A percentile compares a stretch with the other conserved stretches of the same genome.
phyloP scores from a whole-genome alignment of 768 basidiomycete genomes.

The Psilocybe cyanescens region DNA sequence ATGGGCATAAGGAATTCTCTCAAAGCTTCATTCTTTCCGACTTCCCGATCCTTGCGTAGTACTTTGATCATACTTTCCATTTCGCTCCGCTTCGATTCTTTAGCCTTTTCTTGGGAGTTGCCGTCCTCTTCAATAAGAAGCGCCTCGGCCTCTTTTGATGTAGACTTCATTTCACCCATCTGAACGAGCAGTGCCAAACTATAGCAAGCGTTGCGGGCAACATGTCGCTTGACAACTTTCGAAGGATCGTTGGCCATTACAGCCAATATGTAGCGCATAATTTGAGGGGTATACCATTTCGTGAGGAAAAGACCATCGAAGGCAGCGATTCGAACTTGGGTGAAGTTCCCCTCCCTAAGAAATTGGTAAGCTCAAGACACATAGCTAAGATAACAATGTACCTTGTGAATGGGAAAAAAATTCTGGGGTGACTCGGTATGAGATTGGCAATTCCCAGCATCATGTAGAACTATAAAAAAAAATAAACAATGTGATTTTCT shows the following conservation, averaged over 20 bases:
- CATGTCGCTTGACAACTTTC: constrained; percentile 80
- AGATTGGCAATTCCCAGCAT: constrained; percentile 77
- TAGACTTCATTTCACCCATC: constrained; percentile 88
- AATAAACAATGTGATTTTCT: background rate
- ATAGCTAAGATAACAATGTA: constrained; percentile 27
- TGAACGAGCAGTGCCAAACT: constrained; percentile 85
- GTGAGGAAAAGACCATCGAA: constrained; percentile 93
- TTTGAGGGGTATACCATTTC: constrained; percentile 83
- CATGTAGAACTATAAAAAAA: constrained; percentile 90
- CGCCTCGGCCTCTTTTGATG: constrained; percentile 73
- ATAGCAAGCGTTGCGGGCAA: constrained; percentile 84
- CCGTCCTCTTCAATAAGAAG: constrained; percentile 89
- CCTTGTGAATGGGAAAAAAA: constrained; percentile 91
- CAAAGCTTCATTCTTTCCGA: constrained; percentile 78
- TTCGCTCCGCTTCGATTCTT: constrained; percentile 81
- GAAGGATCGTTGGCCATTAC: constrained; percentile 89
- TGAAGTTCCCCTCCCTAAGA: constrained; percentile 91
- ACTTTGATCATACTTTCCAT: constrained; percentile 86
- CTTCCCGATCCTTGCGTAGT: constrained; percentile 84
- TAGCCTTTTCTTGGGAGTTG: constrained; percentile 66
- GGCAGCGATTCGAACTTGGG: constrained; percentile 88
- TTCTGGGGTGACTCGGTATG: constrained; percentile 72
- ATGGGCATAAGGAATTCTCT: constrained; percentile 84
- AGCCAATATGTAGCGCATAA: constrained; percentile 87
- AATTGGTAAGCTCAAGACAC: constrained; percentile 11